A percentile compares a stretch with the other conserved stretches of the same genome.
phyloP scores from a whole-genome alignment of 2,329 filamentous ascomycete species.

The Calcarisporium arbuscula region DNA sequence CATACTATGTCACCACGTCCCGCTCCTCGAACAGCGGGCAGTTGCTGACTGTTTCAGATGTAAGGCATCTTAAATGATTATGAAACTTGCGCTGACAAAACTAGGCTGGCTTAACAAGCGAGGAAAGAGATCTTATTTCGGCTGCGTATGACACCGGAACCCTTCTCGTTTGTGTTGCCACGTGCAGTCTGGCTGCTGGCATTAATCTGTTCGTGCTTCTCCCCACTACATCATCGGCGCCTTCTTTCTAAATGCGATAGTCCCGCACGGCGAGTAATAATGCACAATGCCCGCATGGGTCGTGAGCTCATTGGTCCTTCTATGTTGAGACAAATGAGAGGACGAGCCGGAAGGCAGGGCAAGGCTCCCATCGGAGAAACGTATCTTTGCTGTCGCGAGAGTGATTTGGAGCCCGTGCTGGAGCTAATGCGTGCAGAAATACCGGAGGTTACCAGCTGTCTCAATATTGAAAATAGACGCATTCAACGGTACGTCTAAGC shows the following conservation, averaged over 20 bases:
- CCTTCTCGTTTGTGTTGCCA: conserved; percentile 67
- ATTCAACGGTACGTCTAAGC: conserved; percentile 53
- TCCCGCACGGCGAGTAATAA: conserved; percentile 64
- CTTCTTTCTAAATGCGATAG: conserved; percentile 18
- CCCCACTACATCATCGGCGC: neutral
- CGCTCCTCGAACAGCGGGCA: no score
- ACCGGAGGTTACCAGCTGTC: conserved; percentile 61
- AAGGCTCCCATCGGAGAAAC: conserved; percentile 74
- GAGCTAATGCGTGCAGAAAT: conserved; percentile 67
- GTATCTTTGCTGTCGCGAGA: conserved; percentile 64
- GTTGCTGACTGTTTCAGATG: conserved; percentile 31
- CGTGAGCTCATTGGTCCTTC: conserved; percentile 70
- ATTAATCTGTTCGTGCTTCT: conserved; percentile 55
- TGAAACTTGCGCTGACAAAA: conserved; percentile 13
- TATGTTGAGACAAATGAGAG: conserved; percentile 77
- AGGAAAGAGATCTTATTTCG: conserved; percentile 68
- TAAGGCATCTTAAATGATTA: conserved; percentile 14
- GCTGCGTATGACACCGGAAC: conserved; percentile 63
- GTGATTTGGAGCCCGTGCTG: conserved; percentile 63
- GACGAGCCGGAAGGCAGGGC: conserved; percentile 69
- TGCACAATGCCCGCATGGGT: conserved; percentile 71
- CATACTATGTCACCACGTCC: no score
- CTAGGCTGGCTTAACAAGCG: conserved; percentile 62
- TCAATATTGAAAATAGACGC: conserved; percentile 60
- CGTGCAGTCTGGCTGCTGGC: conserved; percentile 75